Evolutionary conservation across 2,329 filamentous ascomycete genomes (phyloP).

Genomic region (Macrophomina tecta): DNA sequence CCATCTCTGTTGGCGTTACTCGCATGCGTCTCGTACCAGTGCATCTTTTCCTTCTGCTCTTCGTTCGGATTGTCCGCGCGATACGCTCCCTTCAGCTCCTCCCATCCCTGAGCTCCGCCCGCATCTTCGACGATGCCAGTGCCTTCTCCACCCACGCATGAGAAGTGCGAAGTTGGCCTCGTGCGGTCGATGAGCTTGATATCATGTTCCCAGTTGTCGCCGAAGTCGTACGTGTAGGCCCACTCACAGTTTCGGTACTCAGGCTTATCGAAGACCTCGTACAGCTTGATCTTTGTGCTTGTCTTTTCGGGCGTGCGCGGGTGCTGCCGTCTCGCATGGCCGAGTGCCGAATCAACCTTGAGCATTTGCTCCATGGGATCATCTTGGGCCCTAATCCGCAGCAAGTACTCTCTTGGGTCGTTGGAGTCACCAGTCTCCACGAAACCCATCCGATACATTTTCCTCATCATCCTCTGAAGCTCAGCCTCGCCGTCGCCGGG

Average conservation of each 20-base stretch:
- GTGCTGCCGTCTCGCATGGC: constrained; percentile 9
- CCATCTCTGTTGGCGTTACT: constrained; percentile 14
- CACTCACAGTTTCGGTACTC: neutral
- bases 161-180: neutral
- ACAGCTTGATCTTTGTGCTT: constrained; percentile 28
- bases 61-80: neutral
- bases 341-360: constrained; percentile 15
- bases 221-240: neutral
- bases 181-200: neutral
- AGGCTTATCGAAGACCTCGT: constrained; percentile 30
- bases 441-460: neutral
- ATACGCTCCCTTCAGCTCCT: neutral
- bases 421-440: neutral
- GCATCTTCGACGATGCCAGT: neutral
- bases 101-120: neutral
- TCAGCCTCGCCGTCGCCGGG: constrained; percentile 16
- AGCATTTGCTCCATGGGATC: neutral
- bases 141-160: neutral
- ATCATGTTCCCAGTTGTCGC: neutral
- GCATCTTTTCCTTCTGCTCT: neutral
- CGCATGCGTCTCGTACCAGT: neutral
- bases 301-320: constrained; percentile 32
- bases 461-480: neutral
- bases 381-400: neutral
- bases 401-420: neutral